phyloP scores from a whole-genome alignment of 257 asterid species.

The Linderniella brevidens region DNA sequence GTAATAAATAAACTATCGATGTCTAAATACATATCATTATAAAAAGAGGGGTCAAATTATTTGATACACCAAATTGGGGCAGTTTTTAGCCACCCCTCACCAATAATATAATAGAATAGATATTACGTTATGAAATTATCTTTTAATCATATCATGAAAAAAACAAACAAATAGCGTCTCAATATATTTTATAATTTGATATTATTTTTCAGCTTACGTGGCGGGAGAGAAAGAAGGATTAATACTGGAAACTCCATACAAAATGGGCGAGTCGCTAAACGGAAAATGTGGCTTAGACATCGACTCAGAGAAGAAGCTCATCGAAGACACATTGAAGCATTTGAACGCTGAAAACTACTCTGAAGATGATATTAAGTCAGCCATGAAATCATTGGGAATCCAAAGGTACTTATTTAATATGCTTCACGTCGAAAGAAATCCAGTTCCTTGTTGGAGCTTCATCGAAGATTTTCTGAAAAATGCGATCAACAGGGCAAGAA shows the following conservation, averaged over 20 bases:
- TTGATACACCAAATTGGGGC: too few species aligned
- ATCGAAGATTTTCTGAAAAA: too few species aligned
- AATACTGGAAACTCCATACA: slow-evolving; percentile 29
- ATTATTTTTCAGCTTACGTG: slow-evolving; percentile 38
- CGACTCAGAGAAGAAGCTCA: slow-evolving; percentile 29
- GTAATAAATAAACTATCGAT: too few species aligned
- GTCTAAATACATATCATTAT: too few species aligned
- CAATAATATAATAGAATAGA: too few species aligned
- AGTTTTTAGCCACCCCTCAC: too few species aligned
- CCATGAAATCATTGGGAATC: slow-evolving; percentile 54
- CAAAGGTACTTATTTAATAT: too few species aligned
- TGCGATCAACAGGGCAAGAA: slow-evolving; percentile 38
- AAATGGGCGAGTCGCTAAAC: slow-evolving; percentile 47
- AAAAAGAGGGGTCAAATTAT: too few species aligned
- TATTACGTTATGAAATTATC: too few species aligned
- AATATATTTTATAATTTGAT: not conserved
- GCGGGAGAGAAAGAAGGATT: slow-evolving; percentile 44
- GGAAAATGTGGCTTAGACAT: slow-evolving; percentile 42
- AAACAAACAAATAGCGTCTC: too few species aligned
- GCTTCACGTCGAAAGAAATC: too few species aligned
- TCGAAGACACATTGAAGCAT: slow-evolving; percentile 28
- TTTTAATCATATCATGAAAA: too few species aligned
- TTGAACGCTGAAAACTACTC: slow-evolving; percentile 28
- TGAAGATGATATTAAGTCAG: slow-evolving; percentile 17
- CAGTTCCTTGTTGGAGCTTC: not conserved